Evolutionary conservation across 2,329 filamentous ascomycete genomes (phyloP), one percentile per base, ranked within the genome.

Genomic region (Blastomyces parvus): DNA sequence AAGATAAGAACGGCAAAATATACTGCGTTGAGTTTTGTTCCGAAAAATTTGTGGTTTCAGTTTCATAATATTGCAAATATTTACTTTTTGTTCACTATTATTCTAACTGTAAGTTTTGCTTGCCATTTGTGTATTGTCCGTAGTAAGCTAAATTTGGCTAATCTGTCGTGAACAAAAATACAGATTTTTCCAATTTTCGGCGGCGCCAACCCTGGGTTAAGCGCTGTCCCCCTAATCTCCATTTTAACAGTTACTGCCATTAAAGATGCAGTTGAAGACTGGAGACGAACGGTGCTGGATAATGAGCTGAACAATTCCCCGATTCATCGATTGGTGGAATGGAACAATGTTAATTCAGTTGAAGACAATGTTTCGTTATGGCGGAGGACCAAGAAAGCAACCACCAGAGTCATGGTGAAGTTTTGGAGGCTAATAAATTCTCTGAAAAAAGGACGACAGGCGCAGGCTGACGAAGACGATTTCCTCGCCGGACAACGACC

Each of bases 1-100:
- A 99, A 99, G 82, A 96, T 99, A 74, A 85, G 95, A 69, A 99
- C 94, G 2, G 90, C 94, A 64, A 99, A 97, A 78, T 99, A 99
- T 76, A 99, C 94, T 8, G 88, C 95, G 9, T 77, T 99, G 67
- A 96, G 90, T 65, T 99, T 99, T 77, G 77, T 99, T 36, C 94
- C 94, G 17, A 97, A 97, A 80, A 97, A 99, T 77, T 74, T 99
- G 72, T 99, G 88, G 86, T 90, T 96, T 68, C 95, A 99, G 77
- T 97, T 99, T 74, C 93, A 99, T 78, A 97, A 97, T 73, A 88
- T 99, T 71, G 94, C 94, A 73, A 99, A 99, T 76, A 88, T 97
- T 62, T 99, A 97, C 79, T 99, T 99, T 83, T 82, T 97, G 69
- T 97, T 97, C 78, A 84, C 93, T 70, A 92, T 97, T 74, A 96